Evolutionary conservation across 1,284 basidiomycete genomes (phyloP).

Genomic region (Pisolithus thermaeus): DNA sequence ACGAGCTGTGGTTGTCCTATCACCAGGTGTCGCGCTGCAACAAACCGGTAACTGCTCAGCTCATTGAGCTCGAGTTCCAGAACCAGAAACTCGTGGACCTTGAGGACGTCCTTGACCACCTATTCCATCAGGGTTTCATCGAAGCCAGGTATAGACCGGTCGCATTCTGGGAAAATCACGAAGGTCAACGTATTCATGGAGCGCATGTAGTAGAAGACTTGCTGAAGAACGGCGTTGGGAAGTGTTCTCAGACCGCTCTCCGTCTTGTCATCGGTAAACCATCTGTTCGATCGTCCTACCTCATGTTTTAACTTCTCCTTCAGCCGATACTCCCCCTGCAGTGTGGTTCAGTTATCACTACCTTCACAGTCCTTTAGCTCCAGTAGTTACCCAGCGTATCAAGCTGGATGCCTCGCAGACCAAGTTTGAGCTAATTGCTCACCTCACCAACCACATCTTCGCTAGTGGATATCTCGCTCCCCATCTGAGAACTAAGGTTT

Average conservation of each 20-base stretch:
- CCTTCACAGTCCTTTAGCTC: slow-evolving; percentile 24
- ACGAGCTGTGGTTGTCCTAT: slow-evolving; percentile 44
- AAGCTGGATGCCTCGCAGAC: slow-evolving; percentile 28
- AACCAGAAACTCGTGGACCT: slow-evolving; percentile 35
- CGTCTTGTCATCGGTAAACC: slow-evolving; percentile 38
- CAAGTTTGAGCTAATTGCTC: slow-evolving; percentile 33
- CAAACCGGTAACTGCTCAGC: slow-evolving; percentile 38
- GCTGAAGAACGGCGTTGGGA: slow-evolving; percentile 34
- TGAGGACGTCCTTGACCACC: slow-evolving; percentile 44
- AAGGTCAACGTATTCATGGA: slow-evolving; percentile 32
- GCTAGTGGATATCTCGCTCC: slow-evolving; percentile 32
- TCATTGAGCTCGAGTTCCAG: slow-evolving; percentile 39
- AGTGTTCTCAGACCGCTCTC: slow-evolving; percentile 36
- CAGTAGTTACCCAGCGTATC: slow-evolving; percentile 35
- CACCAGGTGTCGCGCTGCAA: slow-evolving; percentile 38
- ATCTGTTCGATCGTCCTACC: background rate
- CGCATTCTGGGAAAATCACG: slow-evolving; percentile 39
- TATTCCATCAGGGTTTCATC: slow-evolving; percentile 41
- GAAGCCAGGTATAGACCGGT: slow-evolving; percentile 36
- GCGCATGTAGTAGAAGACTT: slow-evolving; percentile 34
- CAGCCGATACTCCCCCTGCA: slow-evolving; percentile 35
- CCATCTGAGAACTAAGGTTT: slow-evolving; percentile 32
- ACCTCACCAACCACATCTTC: slow-evolving; percentile 44
- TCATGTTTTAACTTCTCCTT: background rate
- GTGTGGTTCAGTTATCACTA: slow-evolving; percentile 43